Evolutionary conservation across 208 protist species (phyloP), one percentile per base, ranked within the genome.

Genomic region (Naegleria fowleri): DNA sequence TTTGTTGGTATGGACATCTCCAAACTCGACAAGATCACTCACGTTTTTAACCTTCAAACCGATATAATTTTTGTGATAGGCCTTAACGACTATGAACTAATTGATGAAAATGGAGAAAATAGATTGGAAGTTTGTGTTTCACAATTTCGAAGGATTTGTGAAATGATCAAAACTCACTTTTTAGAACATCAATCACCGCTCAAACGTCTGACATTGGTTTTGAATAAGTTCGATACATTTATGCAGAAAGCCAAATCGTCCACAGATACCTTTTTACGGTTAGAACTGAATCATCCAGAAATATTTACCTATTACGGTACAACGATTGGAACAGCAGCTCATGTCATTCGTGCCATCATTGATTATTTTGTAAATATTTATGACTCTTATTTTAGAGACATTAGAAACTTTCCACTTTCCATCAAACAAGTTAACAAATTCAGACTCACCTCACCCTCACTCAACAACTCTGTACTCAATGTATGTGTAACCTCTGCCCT

Each of bases 211-310:
- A 36, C 29, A 36, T 33, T 79, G 7, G 67, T 79, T 79, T 79
- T 79, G 7, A 79, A 79, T 33, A 79, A 79, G 67, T 79, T 79
- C n/a, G 67, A 79, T 79, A 36, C n/a, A 36, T 79, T 79, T 79
- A 36, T 13, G 9, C 25, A 79, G 6, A 79, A 79, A n/a, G 29
- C 55, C 13, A 29, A 15, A 15, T 29, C 11, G 19, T 67, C 55
- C 22, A 33, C 5, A 33, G 29, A 79, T 33, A 25, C 67, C n/a
- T 79, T 79, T 36, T 13, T 36, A 25, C 19, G 6, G 29, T 79
- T 79, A 79, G 67, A 79, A 79, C 7, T 33, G 6, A 15, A 25
- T 33, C 67, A 79, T 33, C 67, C 67, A 79, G 67, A 79, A 36
- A 79, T 79, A 36, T 79, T 36, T 36, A 79, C 67, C 9, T 36